Conservation (phyloP, 352 stramenopile species). For the Phytopythium delawarense region DNA sequence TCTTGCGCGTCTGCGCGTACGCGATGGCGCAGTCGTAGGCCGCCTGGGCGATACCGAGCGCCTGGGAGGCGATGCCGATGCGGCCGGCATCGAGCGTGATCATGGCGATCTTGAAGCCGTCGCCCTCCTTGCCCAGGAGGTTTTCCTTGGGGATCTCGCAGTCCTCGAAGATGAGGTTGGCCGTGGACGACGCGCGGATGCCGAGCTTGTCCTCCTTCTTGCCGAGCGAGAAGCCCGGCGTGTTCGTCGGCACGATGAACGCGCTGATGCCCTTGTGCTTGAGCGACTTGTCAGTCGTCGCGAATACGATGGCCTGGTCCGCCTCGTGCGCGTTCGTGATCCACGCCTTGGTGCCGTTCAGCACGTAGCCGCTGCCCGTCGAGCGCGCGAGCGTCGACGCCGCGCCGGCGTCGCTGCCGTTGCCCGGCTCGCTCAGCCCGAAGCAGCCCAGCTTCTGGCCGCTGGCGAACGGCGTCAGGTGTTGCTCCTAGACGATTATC, state of each 20-base stretch:
- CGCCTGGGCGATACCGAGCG: constrained; percentile 94
- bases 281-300: constrained; percentile 95
- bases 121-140: constrained; percentile 76
- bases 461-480: constrained; percentile 87
- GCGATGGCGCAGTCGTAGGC: constrained; percentile 95
- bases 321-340: constrained; percentile 96
- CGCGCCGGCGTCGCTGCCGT: constrained; percentile 93
- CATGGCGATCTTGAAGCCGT: constrained; percentile 91
- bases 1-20: constrained; percentile 93
- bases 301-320: constrained; percentile 94
- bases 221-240: constrained; percentile 92
- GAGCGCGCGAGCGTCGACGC: constrained; percentile 89
- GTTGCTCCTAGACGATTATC: constrained; percentile 42
- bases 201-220: constrained; percentile 98
- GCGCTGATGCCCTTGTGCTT: constrained; percentile 96
- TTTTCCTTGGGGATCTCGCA: constrained; percentile 89
- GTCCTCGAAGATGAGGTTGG: constrained; percentile 96
- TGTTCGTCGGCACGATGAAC: constrained; percentile 93
- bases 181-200: constrained; percentile 95
- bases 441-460: constrained; percentile 94
- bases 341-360: constrained; percentile 97
- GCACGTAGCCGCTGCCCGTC: constrained; percentile 88
- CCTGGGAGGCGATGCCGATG: constrained; percentile 95
- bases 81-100: constrained; percentile 92
- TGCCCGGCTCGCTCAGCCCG: constrained; percentile 91